A percentile compares a stretch with the other conserved stretches of the same genome.
phyloP scores from a whole-genome alignment of 73 alveolate genomes.

The Paramecium caudatum region DNA sequence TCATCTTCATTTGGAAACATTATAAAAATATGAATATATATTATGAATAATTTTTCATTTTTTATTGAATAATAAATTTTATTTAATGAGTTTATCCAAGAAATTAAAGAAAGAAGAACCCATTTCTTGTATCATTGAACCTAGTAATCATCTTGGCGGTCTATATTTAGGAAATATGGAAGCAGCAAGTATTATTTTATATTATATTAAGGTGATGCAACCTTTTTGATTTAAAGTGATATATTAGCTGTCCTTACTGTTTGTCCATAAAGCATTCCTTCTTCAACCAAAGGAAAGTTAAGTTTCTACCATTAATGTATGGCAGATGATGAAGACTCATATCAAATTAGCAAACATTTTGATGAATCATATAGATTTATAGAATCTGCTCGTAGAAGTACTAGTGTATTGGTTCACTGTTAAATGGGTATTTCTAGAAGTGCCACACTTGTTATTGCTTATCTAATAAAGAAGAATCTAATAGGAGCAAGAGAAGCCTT shows the following conservation, averaged over 20 bases:
- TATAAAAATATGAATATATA: not conserved
- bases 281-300: not conserved
- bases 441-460: constrained; percentile 69
- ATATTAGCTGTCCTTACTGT: constrained; percentile 38
- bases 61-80: constrained; percentile 34
- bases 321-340: constrained; percentile 51
- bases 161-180: constrained; percentile 69
- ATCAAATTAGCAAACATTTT: constrained; percentile 50
- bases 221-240: not conserved
- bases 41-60: not conserved
- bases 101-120: not conserved
- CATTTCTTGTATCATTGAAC: constrained; percentile 47
- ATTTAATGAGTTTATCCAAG: constrained; percentile 34
- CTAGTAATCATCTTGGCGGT: constrained; percentile 49
- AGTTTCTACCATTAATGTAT: constrained; percentile 13
- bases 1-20: not conserved
- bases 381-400: constrained; percentile 18
- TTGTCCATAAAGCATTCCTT: constrained; percentile 15
- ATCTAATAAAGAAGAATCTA: constrained; percentile 23
- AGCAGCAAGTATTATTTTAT: constrained; percentile 32
- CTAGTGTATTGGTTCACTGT: constrained; percentile 73
- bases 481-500: constrained; percentile 42
- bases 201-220: constrained; percentile 34
- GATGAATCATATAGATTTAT: constrained; percentile 70
- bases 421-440: constrained; percentile 73